Conservation (phyloP, 768 basidiomycete species). For the Gymnopilus dilepis region DNA sequence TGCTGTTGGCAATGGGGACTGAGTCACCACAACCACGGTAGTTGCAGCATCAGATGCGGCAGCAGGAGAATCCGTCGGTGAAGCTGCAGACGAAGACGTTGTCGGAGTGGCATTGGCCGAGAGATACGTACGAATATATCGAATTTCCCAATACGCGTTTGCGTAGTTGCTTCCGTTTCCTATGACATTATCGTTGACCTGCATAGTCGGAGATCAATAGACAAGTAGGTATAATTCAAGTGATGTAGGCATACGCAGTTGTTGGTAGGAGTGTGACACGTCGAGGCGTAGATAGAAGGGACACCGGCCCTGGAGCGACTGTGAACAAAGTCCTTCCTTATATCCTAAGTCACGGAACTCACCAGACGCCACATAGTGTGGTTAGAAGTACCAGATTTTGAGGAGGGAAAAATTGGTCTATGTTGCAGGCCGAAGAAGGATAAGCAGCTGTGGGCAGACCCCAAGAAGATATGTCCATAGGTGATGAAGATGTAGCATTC, state of each 20-base stretch:
- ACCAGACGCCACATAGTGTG: conserved; percentile 63
- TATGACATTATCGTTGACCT: conserved; percentile 50
- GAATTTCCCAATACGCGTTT: conserved; percentile 64
- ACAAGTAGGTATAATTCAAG: background rate
- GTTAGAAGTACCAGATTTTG: conserved; percentile 74
- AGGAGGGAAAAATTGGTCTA: conserved; percentile 59
- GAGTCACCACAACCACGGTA: background rate
- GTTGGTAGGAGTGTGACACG: conserved; percentile 45
- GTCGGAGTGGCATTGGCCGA: conserved; percentile 29
- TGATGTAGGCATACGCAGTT: conserved; percentile 39
- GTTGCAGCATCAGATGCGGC: background rate
- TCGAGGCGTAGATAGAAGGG: conserved; percentile 44
- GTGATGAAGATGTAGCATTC: conserved; percentile 38
- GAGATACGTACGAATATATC: conserved; percentile 61
- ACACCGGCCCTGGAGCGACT: conserved; percentile 45
- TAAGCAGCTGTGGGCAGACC: conserved; percentile 73
- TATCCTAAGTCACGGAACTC: conserved; percentile 8
- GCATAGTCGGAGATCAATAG: background rate
- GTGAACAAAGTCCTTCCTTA: background rate
- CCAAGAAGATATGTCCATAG: conserved; percentile 47
- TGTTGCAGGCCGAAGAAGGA: conserved; percentile 57
- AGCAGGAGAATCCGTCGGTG: background rate
- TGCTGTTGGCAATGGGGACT: background rate
- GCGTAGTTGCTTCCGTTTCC: conserved; percentile 52
- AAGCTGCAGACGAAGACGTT: conserved; percentile 11